A percentile compares a stretch with the other conserved stretches of the same genome.
These are phyloP conservation scores for sunflower (Helianthus annuus) DNA, from an alignment of 129 eudicot genomes.

Conservation along the genomic window DNA sequence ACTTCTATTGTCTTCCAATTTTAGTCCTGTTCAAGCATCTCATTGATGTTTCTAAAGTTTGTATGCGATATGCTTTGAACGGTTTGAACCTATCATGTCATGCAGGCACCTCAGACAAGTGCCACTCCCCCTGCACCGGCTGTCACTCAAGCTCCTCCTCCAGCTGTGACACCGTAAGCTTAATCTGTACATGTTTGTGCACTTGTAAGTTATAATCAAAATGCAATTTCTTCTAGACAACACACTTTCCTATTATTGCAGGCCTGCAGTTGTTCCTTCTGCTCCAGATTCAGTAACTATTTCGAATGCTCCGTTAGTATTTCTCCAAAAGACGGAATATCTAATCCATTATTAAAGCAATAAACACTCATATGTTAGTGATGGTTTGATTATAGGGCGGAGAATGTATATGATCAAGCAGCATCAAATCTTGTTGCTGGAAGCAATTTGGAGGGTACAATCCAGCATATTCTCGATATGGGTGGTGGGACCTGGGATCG, in stretches of 20 bases:
- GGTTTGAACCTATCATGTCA: slow-evolving; percentile 16
- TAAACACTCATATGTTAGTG: background rate
- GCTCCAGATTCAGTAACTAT: slow-evolving; percentile 40
- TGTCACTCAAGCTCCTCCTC: slow-evolving; percentile 45
- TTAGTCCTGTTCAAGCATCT: background rate
- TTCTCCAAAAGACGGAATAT: background rate
- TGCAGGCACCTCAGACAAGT: slow-evolving; percentile 68
- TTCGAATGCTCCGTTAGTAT: slow-evolving; percentile 53
- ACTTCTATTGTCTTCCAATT: background rate
- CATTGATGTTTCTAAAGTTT: slow-evolving; percentile 2
- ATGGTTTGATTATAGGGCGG: slow-evolving; percentile 42
- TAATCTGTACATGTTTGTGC: slow-evolving; percentile 10
- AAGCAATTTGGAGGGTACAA: slow-evolving; percentile 64
- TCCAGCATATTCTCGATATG: slow-evolving; percentile 91
- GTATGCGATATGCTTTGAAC: slow-evolving; percentile 21
- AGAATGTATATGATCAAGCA: slow-evolving; percentile 70
- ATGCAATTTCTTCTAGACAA: background rate
- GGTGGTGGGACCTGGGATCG: slow-evolving; percentile 97
- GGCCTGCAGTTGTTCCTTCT: slow-evolving; percentile 50
- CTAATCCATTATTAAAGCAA: background rate
- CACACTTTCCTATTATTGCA: slow-evolving; percentile 10
- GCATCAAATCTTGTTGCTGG: slow-evolving; percentile 94
- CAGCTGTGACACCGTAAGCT: slow-evolving; percentile 47
- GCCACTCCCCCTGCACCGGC: slow-evolving; percentile 48
- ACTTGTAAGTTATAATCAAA: background rate